phyloP scores from a whole-genome alignment of 257 asterid genomes.

The Lithospermum erythrorhizon region DNA sequence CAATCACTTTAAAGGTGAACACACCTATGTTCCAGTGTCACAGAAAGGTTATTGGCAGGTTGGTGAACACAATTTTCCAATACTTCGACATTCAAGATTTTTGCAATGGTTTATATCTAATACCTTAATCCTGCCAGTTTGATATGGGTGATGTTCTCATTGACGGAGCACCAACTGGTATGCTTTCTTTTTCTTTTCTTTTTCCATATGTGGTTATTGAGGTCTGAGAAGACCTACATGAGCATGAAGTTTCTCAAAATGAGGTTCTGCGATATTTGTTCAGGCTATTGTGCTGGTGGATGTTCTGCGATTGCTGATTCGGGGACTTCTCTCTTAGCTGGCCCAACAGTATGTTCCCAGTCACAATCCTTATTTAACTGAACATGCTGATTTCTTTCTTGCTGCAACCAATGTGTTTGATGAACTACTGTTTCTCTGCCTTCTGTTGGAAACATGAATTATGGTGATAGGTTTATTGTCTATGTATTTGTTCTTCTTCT shows the following conservation, averaged over 20 bases:
- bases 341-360: slow-evolving; percentile 65
- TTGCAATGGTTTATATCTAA: too few relatives aligned
- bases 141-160: slow-evolving; percentile 78
- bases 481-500: too few relatives aligned
- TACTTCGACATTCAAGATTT: neutral
- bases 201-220: slow-evolving; percentile 8
- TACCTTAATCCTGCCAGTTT: slow-evolving; percentile 29
- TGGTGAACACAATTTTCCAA: neutral
- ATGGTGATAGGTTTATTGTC: too few relatives aligned
- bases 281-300: slow-evolving; percentile 70
- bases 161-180: slow-evolving; percentile 72
- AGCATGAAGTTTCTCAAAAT: neutral
- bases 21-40: slow-evolving; percentile 69
- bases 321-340: slow-evolving; percentile 88
- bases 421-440: neutral
- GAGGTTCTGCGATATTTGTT: slow-evolving; percentile 10
- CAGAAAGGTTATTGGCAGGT: slow-evolving; percentile 97
- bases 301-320: slow-evolving; percentile 94
- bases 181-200: slow-evolving; percentile 5
- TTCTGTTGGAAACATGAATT: neutral
- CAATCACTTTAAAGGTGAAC: slow-evolving; percentile 68
- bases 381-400: neutral
- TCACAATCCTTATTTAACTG: neutral
- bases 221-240: neutral
- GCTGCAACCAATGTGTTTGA: neutral